Conservation (phyloP, 768 basidiomycete genomes). For the Rubroboletus satanas region DNA sequence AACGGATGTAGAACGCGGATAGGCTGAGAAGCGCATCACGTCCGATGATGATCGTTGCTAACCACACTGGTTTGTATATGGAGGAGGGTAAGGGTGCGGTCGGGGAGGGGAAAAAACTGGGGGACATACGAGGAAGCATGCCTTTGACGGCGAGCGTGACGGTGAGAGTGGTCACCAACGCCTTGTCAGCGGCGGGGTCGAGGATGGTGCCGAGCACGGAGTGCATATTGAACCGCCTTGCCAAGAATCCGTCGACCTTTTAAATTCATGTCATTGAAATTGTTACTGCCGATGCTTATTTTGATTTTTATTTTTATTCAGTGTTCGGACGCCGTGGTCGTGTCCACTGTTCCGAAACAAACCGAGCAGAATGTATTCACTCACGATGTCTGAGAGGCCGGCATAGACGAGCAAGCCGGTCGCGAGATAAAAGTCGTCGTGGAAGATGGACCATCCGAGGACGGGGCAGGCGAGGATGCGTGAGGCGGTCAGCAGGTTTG, state of each 20-base stretch:
- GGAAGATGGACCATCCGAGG: slow-evolving; percentile 85
- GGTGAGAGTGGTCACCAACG: slow-evolving; percentile 90
- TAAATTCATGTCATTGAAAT: background rate
- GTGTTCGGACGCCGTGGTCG: background rate
- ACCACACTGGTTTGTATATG: slow-evolving; percentile 56
- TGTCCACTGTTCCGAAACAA: slow-evolving; percentile 1
- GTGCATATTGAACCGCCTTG: slow-evolving; percentile 79
- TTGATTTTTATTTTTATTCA: background rate
- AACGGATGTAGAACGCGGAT: slow-evolving; percentile 91
- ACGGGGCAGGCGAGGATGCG: slow-evolving; percentile 87
- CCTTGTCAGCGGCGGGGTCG: slow-evolving; percentile 97
- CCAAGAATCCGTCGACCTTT: slow-evolving; percentile 89
- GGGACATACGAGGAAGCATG: slow-evolving; percentile 70
- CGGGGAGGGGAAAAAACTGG: background rate
- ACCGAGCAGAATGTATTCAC: slow-evolving; percentile 25
- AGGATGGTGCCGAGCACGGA: slow-evolving; percentile 94
- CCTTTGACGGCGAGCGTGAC: slow-evolving; percentile 80
- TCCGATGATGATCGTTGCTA: slow-evolving; percentile 84
- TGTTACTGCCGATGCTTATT: background rate
- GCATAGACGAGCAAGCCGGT: slow-evolving; percentile 85
- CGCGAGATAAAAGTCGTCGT: slow-evolving; percentile 76
- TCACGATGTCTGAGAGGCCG: slow-evolving; percentile 87
- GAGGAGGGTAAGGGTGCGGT: background rate
- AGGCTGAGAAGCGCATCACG: slow-evolving; percentile 83
- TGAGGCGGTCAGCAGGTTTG: slow-evolving; percentile 84